These are phyloP conservation scores for Amanita polypyramis DNA, from an alignment of 768 basidiomycete genomes.

Conservation along the genomic window DNA sequence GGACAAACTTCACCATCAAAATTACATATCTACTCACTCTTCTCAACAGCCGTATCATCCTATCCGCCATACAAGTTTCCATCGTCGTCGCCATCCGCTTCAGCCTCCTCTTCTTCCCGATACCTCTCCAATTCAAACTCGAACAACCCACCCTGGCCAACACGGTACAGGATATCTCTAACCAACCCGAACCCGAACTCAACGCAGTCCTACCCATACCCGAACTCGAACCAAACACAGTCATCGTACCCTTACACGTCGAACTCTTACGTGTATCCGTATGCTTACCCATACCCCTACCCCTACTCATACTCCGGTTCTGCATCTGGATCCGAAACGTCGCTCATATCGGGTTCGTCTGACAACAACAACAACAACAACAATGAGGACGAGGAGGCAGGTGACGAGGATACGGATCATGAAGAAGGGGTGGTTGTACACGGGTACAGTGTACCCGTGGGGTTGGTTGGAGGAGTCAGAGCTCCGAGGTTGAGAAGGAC, in stretches of 20 bases:
- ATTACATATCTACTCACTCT: constrained; percentile 2
- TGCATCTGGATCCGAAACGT: neutral
- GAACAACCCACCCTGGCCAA: too few relatives aligned
- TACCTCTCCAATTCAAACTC: neutral
- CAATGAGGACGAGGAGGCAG: neutral
- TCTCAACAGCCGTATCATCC: constrained; percentile 3
- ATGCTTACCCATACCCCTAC: neutral
- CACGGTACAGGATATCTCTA: too few relatives aligned
- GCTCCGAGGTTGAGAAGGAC: neutral
- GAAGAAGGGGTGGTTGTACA: neutral
- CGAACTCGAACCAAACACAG: neutral
- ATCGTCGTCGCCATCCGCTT: neutral
- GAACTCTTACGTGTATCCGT: neutral
- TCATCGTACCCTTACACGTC: neutral
- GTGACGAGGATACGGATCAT: neutral
- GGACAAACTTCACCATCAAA: neutral
- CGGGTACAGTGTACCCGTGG: too few relatives aligned
- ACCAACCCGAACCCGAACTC: neutral
- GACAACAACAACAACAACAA: neutral
- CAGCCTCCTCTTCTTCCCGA: neutral
- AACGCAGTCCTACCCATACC: neutral
- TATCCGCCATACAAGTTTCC: constrained; percentile 3
- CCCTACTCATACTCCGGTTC: neutral
- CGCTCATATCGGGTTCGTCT: neutral
- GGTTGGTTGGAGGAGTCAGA: neutral